These are phyloP conservation scores for Pseudogymnoascus verrucosus DNA, from an alignment of 2,329 filamentous ascomycete genomes.

Conservation along the genomic window DNA sequence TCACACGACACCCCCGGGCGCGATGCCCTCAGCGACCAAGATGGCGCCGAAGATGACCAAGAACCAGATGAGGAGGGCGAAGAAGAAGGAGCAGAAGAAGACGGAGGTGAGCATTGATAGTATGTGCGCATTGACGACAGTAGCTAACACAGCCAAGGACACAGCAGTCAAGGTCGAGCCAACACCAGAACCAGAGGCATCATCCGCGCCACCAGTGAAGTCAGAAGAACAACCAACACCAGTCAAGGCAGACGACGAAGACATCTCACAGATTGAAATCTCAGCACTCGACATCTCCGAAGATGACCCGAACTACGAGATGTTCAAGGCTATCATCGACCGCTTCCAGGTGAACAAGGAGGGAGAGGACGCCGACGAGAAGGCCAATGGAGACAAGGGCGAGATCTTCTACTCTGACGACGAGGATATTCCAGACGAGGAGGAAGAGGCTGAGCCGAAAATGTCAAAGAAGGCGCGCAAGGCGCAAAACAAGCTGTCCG, in stretches of 20 bases:
- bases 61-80: slow-evolving; percentile 85
- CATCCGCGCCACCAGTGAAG: slow-evolving; percentile 21
- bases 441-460: slow-evolving; percentile 64
- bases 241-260: slow-evolving; percentile 25
- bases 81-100: slow-evolving; percentile 89
- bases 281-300: slow-evolving; percentile 44
- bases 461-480: slow-evolving; percentile 95
- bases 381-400: slow-evolving; percentile 66
- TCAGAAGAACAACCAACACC: slow-evolving; percentile 33
- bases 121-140: background rate
- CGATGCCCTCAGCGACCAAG: slow-evolving; percentile 28
- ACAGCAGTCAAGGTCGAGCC: slow-evolving; percentile 26
- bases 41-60: slow-evolving; percentile 55
- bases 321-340: slow-evolving; percentile 75
- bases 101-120: slow-evolving; percentile 39
- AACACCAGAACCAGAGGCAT: slow-evolving; percentile 22
- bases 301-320: slow-evolving; percentile 70
- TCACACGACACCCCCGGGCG: slow-evolving; percentile 12
- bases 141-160: slow-evolving; percentile 16
- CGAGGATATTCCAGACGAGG: slow-evolving; percentile 77
- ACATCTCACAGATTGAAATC: slow-evolving; percentile 36
- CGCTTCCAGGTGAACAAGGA: slow-evolving; percentile 64
- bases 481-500: slow-evolving; percentile 81
- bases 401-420: slow-evolving; percentile 79
- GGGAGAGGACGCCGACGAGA: slow-evolving; percentile 56